phyloP scores from a whole-genome alignment of 768 basidiomycete genomes.

The Floccularia luteovirens region DNA sequence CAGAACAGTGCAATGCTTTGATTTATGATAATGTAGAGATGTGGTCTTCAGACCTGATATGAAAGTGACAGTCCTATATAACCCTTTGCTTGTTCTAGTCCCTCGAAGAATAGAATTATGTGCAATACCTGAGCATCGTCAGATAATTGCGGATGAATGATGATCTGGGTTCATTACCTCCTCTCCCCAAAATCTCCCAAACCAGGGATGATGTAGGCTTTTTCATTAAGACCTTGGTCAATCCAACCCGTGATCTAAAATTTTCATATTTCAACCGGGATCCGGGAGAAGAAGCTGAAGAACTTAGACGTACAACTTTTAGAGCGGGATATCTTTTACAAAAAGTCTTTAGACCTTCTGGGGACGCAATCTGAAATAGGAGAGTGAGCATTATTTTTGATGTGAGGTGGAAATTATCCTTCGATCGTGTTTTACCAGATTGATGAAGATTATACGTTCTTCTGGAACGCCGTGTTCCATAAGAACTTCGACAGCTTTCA shows the following conservation, averaged over 20 bases:
- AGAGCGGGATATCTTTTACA: constrained; percentile 67
- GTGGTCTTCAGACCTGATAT: too few species aligned
- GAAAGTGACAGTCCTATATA: too few species aligned
- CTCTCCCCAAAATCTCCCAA: constrained; percentile 97
- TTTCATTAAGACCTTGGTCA: constrained; percentile 86
- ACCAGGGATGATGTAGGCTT: constrained; percentile 86
- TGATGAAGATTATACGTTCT: constrained; percentile 92
- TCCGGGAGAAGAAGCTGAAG: neutral
- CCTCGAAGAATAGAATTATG: too few species aligned
- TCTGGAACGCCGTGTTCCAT: constrained; percentile 89
- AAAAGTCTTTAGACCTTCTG: constrained; percentile 82
- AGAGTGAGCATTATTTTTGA: neutral
- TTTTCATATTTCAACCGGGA: neutral
- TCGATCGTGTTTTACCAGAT: constrained; percentile 48
- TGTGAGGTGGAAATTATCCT: neutral
- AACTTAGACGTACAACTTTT: constrained; percentile 54
- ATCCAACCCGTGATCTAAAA: constrained; percentile 90
- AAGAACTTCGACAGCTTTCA: constrained; percentile 94
- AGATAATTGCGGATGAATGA: neutral
- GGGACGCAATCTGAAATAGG: constrained; percentile 68
- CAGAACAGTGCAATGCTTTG: too few species aligned
- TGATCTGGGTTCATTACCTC: constrained; percentile 34
- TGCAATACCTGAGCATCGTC: neutral
- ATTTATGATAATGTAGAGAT: too few species aligned
- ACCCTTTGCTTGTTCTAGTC: too few species aligned